Base-by-base conservation (phyloP, 371 early-diverging fungal species). In the Conidiobolus incongruus region DNA sequence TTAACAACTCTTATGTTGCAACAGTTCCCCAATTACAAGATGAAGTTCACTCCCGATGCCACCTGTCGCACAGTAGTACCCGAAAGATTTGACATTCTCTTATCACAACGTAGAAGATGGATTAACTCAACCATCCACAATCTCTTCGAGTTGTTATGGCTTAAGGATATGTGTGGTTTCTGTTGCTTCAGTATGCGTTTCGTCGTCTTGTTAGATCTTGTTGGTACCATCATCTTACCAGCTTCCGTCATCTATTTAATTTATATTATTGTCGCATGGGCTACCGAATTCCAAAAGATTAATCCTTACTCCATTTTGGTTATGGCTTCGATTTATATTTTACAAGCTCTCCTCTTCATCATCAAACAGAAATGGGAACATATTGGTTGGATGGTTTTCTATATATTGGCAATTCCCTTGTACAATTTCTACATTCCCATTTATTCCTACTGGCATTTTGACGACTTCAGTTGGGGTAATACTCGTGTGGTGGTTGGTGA, bases 161-260 rank as follows among this genome's bases (percentile, higher is more conserved):
- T n/a, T n/a, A n/a, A n/a, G n/a, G n/a, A n/a, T n/a, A n/a, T n/a
- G n/a, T n/a, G 97, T 47, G 97, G 97, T 38, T 92, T 88, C 60
- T 90, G 87, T 55, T 90, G 88, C 54, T 95, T 92, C 68, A 92
- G 93, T n/a, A 95, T 96, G 97, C 83, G 93, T 32, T 91, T 95
- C 53, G 70, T 94, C 21, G 95, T 95, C 40, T 65, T 85, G 46
- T 59, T 94, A 21, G 96, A 95, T 66, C 62, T 95, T 30, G 63
- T 91, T 49, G 80, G 87, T 35, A 95, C 96, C 0, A 40, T 94
- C 48, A 77, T 86, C 28, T 70, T 87, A 64, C 96, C 96, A 5
- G 96, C 90, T 2, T 73, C 88, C 1, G 68, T 95, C 23, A 63
- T 77, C 4, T n/a, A n/a, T n/a, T n/a, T n/a, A n/a, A n/a, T n/a